Percentiles rank a stretch among this genome's conserved stretches.
Conservation (phyloP, 495 filamentous ascomycete genomes). For the Daldinia loculata region DNA sequence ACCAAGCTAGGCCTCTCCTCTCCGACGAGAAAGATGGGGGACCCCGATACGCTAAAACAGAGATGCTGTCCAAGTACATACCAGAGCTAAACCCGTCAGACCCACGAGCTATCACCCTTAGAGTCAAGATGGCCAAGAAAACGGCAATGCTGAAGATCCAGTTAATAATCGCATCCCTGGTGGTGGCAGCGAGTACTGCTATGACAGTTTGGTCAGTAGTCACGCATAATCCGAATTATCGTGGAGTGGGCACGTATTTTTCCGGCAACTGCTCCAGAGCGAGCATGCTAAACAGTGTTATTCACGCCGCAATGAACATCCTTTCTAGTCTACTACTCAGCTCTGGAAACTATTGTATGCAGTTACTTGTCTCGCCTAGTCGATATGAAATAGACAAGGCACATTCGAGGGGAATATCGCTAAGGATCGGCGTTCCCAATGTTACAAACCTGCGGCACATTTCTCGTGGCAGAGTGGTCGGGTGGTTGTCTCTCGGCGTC, state of each 20-base stretch:
- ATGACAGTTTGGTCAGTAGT: neutral
- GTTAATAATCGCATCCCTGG: neutral
- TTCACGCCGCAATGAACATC: neutral
- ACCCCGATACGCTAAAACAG: neutral
- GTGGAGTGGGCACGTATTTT: slow-evolving; percentile 1
- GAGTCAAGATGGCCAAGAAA: slow-evolving; percentile 1
- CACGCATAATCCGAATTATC: neutral
- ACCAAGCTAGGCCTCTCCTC: slow-evolving; percentile 1
- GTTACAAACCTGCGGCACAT: neutral
- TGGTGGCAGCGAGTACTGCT: neutral
- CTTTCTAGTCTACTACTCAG: neutral
- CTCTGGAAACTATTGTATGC: neutral
- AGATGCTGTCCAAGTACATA: slow-evolving; percentile 1
- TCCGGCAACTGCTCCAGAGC: neutral
- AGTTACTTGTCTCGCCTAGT: neutral
- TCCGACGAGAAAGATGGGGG: neutral
- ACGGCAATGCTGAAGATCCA: neutral
- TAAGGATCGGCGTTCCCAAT: neutral
- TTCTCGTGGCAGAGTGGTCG: neutral
- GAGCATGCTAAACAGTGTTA: neutral
- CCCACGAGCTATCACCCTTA: neutral
- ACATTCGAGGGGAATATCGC: neutral
- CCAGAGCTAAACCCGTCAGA: neutral
- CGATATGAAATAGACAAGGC: neutral
- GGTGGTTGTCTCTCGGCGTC: neutral